These are phyloP conservation scores for Aspergillus bertholletiae DNA, from an alignment of 495 filamentous ascomycete species.

Conservation along the genomic window DNA sequence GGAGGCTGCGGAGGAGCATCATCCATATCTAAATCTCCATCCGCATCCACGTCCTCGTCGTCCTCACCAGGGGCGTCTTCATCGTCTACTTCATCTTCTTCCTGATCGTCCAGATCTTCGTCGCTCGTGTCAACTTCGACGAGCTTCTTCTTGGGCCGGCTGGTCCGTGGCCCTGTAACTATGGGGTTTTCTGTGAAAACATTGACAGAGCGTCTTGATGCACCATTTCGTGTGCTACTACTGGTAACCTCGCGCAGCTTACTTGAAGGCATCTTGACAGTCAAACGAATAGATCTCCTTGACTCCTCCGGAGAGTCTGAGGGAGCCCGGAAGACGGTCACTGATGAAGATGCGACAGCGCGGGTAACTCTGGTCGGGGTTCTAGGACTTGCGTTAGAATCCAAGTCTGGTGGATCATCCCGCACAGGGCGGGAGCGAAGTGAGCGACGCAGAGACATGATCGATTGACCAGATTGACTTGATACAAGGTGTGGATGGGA, in stretches of 20 bases:
- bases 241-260: constrained; percentile 75
- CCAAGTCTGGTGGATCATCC: constrained; percentile 34
- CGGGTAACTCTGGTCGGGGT: constrained; percentile 33
- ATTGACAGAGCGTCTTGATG: constrained; percentile 38
- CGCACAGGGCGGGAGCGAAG: constrained; percentile 44
- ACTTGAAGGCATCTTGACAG: constrained; percentile 78
- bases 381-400: constrained; percentile 37
- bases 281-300: constrained; percentile 68
- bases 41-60: constrained; percentile 53
- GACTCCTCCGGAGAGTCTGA: constrained; percentile 53
- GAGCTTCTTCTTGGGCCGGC: constrained; percentile 64
- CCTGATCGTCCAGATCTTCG: constrained; percentile 51
- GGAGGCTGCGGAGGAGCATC: constrained; percentile 44
- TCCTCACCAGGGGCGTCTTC: constrained; percentile 45
- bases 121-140: constrained; percentile 61
- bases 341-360: constrained; percentile 28
- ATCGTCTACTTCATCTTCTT: constrained; percentile 50
- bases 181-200: constrained; percentile 55
- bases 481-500: not conserved
- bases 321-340: constrained; percentile 54
- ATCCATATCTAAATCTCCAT: constrained; percentile 57
- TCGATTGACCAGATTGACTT: constrained; percentile 7
- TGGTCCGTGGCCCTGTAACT: constrained; percentile 57
- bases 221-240: constrained; percentile 22
- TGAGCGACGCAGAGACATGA: constrained; percentile 48